phyloP scores from a whole-genome alignment of 176 grass and related monocot species.

The Rhynchospora tenuis region DNA sequence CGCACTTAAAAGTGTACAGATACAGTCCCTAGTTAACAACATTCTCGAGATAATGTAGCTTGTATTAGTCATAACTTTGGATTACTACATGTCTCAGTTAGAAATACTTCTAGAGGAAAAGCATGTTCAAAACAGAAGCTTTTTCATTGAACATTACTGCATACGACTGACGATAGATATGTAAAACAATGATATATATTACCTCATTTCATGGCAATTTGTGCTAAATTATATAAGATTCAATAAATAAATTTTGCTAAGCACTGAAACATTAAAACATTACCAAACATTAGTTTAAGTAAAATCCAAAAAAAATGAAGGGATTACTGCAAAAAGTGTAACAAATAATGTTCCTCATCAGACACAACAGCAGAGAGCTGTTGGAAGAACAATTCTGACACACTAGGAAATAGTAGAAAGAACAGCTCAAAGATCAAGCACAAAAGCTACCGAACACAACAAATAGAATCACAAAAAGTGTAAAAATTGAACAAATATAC shows the following conservation, averaged over 20 bases:
- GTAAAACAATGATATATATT: too few relatives aligned
- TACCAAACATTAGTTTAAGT: not conserved
- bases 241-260: not conserved
- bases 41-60: too few relatives aligned
- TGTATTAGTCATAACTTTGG: too few relatives aligned
- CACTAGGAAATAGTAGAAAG: not conserved
- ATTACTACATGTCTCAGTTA: too few relatives aligned
- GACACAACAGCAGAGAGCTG: not conserved
- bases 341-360: not conserved
- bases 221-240: not conserved
- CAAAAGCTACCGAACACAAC: not conserved
- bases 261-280: not conserved
- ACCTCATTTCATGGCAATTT: not conserved
- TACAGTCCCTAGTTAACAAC: too few relatives aligned
- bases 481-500: not conserved
- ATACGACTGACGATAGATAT: too few relatives aligned
- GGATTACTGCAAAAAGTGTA: not conserved
- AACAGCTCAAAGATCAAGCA: not conserved
- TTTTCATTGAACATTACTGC: not conserved
- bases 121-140: not conserved
- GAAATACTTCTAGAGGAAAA: not conserved
- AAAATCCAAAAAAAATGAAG: not conserved
- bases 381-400: not conserved
- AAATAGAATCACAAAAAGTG: not conserved
- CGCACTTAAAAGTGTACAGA: too few relatives aligned